Base-by-base conservation (phyloP, 371 early-diverging fungal species). In the Conidiobolus incongruus region DNA sequence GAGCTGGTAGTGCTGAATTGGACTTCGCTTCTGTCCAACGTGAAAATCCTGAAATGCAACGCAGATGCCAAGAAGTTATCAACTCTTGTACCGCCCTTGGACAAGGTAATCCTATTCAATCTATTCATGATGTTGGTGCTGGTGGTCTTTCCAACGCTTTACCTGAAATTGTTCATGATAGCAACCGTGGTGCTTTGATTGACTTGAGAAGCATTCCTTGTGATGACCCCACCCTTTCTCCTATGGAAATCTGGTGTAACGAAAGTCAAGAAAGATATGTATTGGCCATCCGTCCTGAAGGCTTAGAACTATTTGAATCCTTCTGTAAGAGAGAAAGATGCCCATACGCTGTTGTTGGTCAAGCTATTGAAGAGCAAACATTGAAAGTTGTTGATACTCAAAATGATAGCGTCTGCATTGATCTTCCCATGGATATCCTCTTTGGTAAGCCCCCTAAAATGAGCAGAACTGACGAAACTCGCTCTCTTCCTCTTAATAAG, bases 201-300 rank as follows among this genome's bases (percentile, higher is more conserved):
- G 79, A 91, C 57, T 59, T 95, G 21, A 82, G 93, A 35, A 68
- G 75, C 31, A 73, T 95, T 29, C 88, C 80, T 21, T 71, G 70
- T 46, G 91, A 83, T 50, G 96, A 95, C 50, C 69, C 75, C 15
- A 61, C 75, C 47, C 75, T 95, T 79, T 85, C 86, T 24, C 96
- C 96, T 23, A 92, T 95, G 96, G 94, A 91, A 51, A 87, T 95
- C 40, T 95, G 96, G 96, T 95, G 94, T 63, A 95, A 95, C 44
- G 96, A 95, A 60, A 75, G 86, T 32, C 96, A 95, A 61, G 96
- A 95, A 57, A 80, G 96, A 44, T 94, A 92, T 47, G 95, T 94
- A 8, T 60, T 89, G 35, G 93, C 93, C 4, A 72, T 93, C 3
- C 53, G 63, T 31, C 72, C 77, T 1, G 69, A 70, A 39, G 62